Evolutionary conservation across 805 yeast genomes (phyloP).

Genomic region (Metschnikowia noctiluminum): DNA sequence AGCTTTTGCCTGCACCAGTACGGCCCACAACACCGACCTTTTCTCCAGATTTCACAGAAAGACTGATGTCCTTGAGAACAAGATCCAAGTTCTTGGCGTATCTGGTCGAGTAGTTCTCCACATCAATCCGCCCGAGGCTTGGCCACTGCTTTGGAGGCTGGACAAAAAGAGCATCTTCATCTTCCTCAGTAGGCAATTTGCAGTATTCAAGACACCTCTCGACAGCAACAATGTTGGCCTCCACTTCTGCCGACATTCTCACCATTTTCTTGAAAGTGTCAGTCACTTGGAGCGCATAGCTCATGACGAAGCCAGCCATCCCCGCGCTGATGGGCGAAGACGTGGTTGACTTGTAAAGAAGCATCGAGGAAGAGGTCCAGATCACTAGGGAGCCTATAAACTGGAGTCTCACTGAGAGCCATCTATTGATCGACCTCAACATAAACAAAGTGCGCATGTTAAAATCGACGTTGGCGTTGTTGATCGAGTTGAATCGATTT

Average conservation of each 20-base stretch:
- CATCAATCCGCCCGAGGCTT: constrained; percentile 6
- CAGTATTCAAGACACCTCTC: constrained; percentile 66
- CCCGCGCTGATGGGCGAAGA: constrained; percentile 52
- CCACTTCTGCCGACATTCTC: constrained; percentile 59
- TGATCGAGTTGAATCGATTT: constrained; percentile 57
- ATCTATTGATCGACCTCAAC: constrained; percentile 55
- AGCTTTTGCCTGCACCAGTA: constrained; percentile 52
- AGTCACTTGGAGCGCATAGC: constrained; percentile 59
- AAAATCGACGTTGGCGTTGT: constrained; percentile 48
- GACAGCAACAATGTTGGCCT: constrained; percentile 60
- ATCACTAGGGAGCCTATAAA: constrained; percentile 57
- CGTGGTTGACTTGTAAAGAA: constrained; percentile 34
- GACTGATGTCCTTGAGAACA: constrained; percentile 64
- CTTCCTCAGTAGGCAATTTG: constrained; percentile 41
- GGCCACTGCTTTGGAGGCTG: constrained; percentile 16
- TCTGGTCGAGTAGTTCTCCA: constrained; percentile 64
- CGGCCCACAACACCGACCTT: constrained; percentile 95
- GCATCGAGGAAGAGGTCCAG: constrained; percentile 47
- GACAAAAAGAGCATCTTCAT: constrained; percentile 1
- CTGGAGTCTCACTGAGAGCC: constrained; percentile 62
- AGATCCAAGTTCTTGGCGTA: constrained; percentile 81
- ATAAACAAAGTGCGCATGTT: constrained; percentile 47
- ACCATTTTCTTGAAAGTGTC: constrained; percentile 53
- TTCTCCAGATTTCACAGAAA: constrained; percentile 68
- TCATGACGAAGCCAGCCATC: constrained; percentile 61